phyloP scores from a whole-genome alignment of 1,284 basidiomycete genomes.

The Ceratobasidium sp. region DNA sequence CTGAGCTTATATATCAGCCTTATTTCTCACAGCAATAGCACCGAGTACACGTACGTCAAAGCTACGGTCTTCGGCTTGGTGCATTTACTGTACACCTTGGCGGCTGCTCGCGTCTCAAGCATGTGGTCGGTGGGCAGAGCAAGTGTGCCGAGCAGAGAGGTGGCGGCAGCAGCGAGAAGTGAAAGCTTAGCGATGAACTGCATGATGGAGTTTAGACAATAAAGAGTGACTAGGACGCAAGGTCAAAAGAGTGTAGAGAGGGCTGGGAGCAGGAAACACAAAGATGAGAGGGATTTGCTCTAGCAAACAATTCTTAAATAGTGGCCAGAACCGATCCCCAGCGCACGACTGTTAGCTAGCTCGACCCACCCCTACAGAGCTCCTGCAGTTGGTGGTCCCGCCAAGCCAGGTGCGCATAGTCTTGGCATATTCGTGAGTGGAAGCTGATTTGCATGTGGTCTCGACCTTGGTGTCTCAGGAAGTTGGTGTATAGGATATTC shows the following conservation, averaged over 20 bases:
- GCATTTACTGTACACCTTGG: constrained; percentile 28
- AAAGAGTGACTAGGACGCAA: constrained; percentile 42
- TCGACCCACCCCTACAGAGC: neutral
- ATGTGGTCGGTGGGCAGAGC: constrained; percentile 20
- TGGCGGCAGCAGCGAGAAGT: constrained; percentile 11
- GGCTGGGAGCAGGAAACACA: neutral
- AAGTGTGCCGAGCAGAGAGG: constrained; percentile 29
- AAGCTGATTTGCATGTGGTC: too few species aligned
- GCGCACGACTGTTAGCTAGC: neutral
- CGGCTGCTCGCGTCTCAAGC: constrained; percentile 14
- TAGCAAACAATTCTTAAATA: too few species aligned
- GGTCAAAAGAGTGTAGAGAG: constrained; percentile 24
- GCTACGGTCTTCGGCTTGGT: constrained; percentile 28
- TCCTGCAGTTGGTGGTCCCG: neutral
- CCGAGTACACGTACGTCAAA: constrained; percentile 9
- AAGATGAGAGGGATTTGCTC: neutral
- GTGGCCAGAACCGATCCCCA: neutral
- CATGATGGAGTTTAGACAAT: constrained; percentile 25
- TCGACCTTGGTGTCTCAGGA: too few species aligned
- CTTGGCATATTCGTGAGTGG: too few species aligned
- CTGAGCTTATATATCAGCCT: neutral
- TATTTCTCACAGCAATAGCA: too few species aligned
- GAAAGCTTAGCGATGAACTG: constrained; percentile 41
- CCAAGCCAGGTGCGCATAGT: neutral
- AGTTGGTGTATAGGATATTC: too few species aligned